Conservation (phyloP, 1,284 basidiomycete species). For the Moesziomyces antarcticus region DNA sequence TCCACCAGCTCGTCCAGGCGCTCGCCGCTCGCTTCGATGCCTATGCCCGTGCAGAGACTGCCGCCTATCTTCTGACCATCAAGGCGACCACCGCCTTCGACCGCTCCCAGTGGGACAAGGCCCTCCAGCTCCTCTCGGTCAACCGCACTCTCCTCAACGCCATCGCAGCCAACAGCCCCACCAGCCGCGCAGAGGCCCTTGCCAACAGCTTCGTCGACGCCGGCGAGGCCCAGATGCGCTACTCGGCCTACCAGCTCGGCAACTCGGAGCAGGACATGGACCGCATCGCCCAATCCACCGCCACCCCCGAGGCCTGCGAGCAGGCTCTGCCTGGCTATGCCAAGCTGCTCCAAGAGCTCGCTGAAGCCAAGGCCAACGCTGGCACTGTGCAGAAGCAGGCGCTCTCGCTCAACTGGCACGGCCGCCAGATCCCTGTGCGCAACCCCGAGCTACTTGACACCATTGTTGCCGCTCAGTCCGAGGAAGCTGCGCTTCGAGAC, state of each 20-base stretch:
- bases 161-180: constrained; percentile 76
- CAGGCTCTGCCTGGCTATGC: constrained; percentile 77
- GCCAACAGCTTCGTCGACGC: constrained; percentile 86
- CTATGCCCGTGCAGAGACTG: constrained; percentile 52
- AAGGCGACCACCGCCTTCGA: constrained; percentile 70
- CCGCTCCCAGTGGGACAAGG: constrained; percentile 76
- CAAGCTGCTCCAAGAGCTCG: constrained; percentile 72
- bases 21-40: constrained; percentile 68
- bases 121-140: constrained; percentile 80
- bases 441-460: constrained; percentile 92
- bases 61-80: constrained; percentile 77
- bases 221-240: constrained; percentile 88
- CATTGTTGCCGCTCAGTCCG: constrained; percentile 83
- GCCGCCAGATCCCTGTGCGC: constrained; percentile 82
- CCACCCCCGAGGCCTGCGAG: constrained; percentile 72
- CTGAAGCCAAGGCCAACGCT: constrained; percentile 61
- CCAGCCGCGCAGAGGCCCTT: constrained; percentile 89
- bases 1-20: constrained; percentile 79
- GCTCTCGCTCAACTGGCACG: constrained; percentile 80
- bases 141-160: constrained; percentile 81
- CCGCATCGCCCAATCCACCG: constrained; percentile 79
- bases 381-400: constrained; percentile 69
- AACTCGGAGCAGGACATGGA: constrained; percentile 79
- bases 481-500: constrained; percentile 71
- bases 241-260: constrained; percentile 86